These are phyloP conservation scores for Eudorina sp. DNA, from an alignment of 139 green algal species.

Conservation along the genomic window DNA sequence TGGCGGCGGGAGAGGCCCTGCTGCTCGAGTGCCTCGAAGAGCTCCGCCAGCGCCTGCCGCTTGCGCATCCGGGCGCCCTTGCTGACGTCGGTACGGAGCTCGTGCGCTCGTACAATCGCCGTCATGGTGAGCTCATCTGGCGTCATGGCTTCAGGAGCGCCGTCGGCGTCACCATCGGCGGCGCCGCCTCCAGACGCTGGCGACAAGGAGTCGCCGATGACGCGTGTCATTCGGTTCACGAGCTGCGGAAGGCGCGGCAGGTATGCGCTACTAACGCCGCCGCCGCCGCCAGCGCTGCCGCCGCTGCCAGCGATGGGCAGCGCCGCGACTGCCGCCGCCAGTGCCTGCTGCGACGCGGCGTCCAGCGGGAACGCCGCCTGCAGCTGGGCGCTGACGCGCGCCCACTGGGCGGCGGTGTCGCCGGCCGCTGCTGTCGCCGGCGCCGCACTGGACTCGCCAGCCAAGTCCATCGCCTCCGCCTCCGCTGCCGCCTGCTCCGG, in stretches of 20 bases:
- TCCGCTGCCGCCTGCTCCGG: neutral
- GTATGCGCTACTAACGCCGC: slow-evolving; percentile 31
- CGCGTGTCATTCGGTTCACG: slow-evolving; percentile 1
- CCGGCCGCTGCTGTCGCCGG: neutral
- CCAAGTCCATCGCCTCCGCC: slow-evolving; percentile 35
- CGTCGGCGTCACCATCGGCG: neutral
- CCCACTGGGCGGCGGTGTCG: neutral
- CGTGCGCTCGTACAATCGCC: slow-evolving; percentile 66
- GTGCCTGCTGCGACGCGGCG: neutral
- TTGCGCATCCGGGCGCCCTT: slow-evolving; percentile 88
- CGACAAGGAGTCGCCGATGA: slow-evolving; percentile 17
- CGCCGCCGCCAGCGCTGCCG: neutral
- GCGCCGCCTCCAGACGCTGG: neutral
- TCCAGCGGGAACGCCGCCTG: neutral
- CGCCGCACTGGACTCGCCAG: neutral
- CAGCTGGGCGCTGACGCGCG: neutral
- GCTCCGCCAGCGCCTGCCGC: slow-evolving; percentile 93
- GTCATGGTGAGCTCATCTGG: slow-evolving; percentile 72
- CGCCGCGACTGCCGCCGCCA: neutral
- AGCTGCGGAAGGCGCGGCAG: slow-evolving; percentile 58
- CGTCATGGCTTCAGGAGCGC: neutral
- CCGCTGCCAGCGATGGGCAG: too few relatives aligned
- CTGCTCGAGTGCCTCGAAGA: slow-evolving; percentile 77
- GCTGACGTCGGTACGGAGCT: slow-evolving; percentile 68
- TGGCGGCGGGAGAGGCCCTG: slow-evolving; percentile 76